Evolutionary conservation across 2,329 filamentous ascomycete genomes (phyloP).

Genomic region (Colletotrichum scovillei): DNA sequence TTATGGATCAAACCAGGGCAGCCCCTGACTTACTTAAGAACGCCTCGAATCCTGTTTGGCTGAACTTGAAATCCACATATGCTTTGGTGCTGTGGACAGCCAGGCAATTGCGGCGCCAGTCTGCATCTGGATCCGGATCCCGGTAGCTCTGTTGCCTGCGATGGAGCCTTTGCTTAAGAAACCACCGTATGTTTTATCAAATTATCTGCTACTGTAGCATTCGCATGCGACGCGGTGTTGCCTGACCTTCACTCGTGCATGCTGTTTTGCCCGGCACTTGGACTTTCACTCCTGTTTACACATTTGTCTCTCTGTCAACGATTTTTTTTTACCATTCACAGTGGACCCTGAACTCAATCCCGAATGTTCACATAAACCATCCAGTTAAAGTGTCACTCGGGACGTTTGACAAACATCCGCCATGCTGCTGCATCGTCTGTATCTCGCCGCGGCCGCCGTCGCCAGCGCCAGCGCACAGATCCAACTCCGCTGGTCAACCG

Average conservation of each 20-base stretch:
- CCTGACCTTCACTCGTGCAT: not conserved
- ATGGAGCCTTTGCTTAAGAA: not conserved
- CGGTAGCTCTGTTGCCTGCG: not conserved
- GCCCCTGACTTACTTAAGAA: not conserved
- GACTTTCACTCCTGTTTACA: not conserved
- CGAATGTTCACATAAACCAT: not conserved
- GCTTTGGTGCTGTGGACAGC: not conserved
- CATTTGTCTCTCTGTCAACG: not conserved
- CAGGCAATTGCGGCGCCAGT: too few relatives aligned
- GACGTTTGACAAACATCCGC: not conserved
- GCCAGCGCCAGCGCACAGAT: not conserved
- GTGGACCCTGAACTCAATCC: not conserved
- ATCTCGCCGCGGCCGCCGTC: not conserved
- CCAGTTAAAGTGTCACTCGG: not conserved
- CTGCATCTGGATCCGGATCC: not conserved
- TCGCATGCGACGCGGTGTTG: not conserved
- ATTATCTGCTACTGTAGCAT: too few relatives aligned
- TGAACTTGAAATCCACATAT: not conserved
- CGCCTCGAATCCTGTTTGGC: not conserved
- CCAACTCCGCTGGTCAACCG: conserved; percentile 7
- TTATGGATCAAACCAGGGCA: not conserved
- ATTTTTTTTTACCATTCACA: not conserved
- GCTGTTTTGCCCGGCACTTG: not conserved
- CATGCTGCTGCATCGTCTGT: not conserved
- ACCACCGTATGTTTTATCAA: not conserved